These are phyloP conservation scores for Pleomassaria siparia DNA, from an alignment of 2,329 filamentous ascomycete species.

Conservation along the genomic window DNA sequence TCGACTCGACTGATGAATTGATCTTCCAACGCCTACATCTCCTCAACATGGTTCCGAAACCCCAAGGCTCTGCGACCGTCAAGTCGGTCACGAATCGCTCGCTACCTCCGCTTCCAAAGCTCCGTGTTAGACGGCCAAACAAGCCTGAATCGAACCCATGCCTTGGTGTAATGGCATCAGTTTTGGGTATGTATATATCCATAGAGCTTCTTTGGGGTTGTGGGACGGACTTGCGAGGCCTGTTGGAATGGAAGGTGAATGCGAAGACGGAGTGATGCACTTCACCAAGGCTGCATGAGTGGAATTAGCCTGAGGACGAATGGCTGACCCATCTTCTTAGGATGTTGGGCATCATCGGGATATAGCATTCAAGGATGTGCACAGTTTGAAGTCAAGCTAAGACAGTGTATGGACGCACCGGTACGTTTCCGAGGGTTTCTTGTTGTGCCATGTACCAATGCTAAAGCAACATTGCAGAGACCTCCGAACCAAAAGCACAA, in stretches of 20 bases:
- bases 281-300: neutral
- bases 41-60: slow-evolving; percentile 40
- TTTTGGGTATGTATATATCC: slow-evolving; percentile 56
- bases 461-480: slow-evolving; percentile 49
- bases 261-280: neutral
- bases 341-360: slow-evolving; percentile 81
- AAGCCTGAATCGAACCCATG: slow-evolving; percentile 65
- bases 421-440: slow-evolving; percentile 55
- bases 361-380: slow-evolving; percentile 65
- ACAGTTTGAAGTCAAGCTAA: slow-evolving; percentile 61
- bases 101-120: slow-evolving; percentile 62
- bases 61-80: slow-evolving; percentile 28
- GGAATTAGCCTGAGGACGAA: neutral
- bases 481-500: slow-evolving; percentile 63
- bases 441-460: neutral
- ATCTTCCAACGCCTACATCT: neutral
- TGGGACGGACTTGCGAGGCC: neutral
- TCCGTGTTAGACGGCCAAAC: slow-evolving; percentile 66
- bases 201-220: neutral
- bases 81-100: slow-evolving; percentile 48
- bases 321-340: slow-evolving; percentile 48
- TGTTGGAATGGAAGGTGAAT: neutral
- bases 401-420: slow-evolving; percentile 77
- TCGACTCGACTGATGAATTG: neutral
- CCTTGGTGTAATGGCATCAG: slow-evolving; percentile 65